phyloP scores from a whole-genome alignment of 345 rosid species.

The Eucalyptus erythrocorys region DNA sequence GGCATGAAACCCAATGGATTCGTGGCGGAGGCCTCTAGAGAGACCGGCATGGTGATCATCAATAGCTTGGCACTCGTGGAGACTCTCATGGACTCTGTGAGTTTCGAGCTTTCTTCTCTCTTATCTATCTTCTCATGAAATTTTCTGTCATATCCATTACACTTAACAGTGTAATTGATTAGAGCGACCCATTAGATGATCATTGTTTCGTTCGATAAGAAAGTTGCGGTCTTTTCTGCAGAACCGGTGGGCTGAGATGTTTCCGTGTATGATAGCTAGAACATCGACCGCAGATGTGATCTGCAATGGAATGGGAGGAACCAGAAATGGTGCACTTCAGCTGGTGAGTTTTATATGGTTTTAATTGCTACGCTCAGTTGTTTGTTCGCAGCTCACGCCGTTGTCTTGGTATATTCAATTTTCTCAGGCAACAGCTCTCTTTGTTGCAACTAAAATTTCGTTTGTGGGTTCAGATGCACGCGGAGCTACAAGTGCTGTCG shows the following conservation, averaged over 20 bases:
- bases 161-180: not conserved
- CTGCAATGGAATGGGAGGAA: conserved; percentile 80
- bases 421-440: not conserved
- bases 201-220: not conserved
- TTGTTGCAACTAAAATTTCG: not conserved
- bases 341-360: conserved; percentile 28
- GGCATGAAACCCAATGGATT: conserved; percentile 66
- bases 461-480: conserved; percentile 49
- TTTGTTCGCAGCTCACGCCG: not conserved
- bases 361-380: not conserved
- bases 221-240: not conserved
- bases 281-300: conserved; percentile 69
- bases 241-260: conserved; percentile 99
- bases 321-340: conserved; percentile 88
- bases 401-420: not conserved
- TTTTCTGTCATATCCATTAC: not conserved
- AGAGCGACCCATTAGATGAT: not conserved
- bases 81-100: conserved; percentile 90
- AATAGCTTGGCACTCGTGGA: conserved; percentile 86
- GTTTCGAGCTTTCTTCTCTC: not conserved
- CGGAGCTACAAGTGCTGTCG: conserved; percentile 81
- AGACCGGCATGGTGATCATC: conserved; percentile 72
- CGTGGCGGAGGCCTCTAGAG: conserved; percentile 78
- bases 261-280: conserved; percentile 80
- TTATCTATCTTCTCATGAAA: not conserved